Conservation (phyloP, 2,329 filamentous ascomycete species). For the Diaporthe ampelina region DNA sequence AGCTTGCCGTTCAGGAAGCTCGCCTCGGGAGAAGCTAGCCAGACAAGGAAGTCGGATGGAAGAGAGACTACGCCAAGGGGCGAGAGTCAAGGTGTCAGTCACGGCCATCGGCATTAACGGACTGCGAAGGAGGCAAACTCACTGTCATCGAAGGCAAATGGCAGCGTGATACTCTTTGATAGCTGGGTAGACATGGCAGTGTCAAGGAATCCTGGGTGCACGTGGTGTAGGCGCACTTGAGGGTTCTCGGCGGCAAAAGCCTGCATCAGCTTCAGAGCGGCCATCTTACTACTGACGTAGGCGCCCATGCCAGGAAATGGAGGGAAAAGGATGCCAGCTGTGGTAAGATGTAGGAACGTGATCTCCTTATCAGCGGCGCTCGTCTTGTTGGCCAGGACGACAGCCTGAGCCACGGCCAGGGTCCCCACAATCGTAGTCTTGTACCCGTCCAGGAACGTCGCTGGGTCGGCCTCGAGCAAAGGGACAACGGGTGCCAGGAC, state of each 20-base stretch:
- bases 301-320: constrained; percentile 1
- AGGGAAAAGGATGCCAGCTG: not conserved
- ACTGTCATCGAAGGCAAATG: not conserved
- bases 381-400: not conserved
- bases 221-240: not conserved
- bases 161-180: not conserved
- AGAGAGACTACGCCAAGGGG: not conserved
- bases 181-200: not conserved
- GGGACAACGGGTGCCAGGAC: not conserved
- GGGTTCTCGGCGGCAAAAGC: not conserved
- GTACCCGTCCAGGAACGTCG: not conserved
- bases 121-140: not conserved
- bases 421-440: not conserved
- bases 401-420: not conserved
- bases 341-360: not conserved
- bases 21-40: not conserved
- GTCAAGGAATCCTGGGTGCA: not conserved
- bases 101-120: not conserved
- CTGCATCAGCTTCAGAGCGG: not conserved
- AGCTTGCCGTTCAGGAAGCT: not conserved
- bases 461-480: not conserved
- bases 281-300: constrained; percentile 1
- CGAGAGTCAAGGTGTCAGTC: not conserved
- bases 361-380: not conserved
- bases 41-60: not conserved